Conservation (phyloP, 2,329 filamentous ascomycete genomes). For the Epichloe bromicola region DNA sequence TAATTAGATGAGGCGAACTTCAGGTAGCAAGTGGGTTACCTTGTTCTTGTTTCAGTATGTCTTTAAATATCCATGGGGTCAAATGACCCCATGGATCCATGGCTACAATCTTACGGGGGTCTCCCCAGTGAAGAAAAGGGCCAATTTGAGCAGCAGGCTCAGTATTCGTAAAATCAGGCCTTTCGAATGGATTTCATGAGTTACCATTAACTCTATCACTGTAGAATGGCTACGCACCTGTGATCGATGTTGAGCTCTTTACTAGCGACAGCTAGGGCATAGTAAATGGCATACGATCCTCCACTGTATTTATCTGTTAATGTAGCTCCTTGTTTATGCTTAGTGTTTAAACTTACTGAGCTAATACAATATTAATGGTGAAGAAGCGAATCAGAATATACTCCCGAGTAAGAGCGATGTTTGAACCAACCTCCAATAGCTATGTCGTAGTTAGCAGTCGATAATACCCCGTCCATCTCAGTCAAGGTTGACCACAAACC, state of each 20-base stretch:
- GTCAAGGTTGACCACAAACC: conserved; percentile 34
- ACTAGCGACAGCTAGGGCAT: conserved; percentile 82
- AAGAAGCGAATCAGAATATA: neutral
- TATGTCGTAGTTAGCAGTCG: conserved; percentile 12
- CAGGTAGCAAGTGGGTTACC: conserved; percentile 22
- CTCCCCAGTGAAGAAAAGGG: conserved; percentile 79
- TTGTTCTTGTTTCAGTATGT: conserved; percentile 64
- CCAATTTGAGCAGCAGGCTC: conserved; percentile 85
- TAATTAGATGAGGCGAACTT: conserved; percentile 5
- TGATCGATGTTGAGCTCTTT: conserved; percentile 78
- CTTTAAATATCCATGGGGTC: conserved; percentile 69
- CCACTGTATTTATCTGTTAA: conserved; percentile 30
- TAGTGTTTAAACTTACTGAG: conserved; percentile 19
- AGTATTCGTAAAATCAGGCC: conserved; percentile 58
- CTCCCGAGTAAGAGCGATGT: neutral
- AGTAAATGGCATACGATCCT: conserved; percentile 92
- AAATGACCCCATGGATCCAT: conserved; percentile 95
- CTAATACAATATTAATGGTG: conserved; percentile 11
- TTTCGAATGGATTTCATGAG: conserved; percentile 10
- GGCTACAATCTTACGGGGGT: conserved; percentile 85
- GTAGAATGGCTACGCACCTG: conserved; percentile 27
- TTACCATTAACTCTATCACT: conserved; percentile 6
- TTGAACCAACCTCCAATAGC: conserved; percentile 42
- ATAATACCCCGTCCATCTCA: neutral
- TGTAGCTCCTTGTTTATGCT: neutral